Evolutionary conservation across 129 eudicot species (phyloP), one percentile per base, ranked within the genome.

Genomic region (Flaveria ramosissima): DNA sequence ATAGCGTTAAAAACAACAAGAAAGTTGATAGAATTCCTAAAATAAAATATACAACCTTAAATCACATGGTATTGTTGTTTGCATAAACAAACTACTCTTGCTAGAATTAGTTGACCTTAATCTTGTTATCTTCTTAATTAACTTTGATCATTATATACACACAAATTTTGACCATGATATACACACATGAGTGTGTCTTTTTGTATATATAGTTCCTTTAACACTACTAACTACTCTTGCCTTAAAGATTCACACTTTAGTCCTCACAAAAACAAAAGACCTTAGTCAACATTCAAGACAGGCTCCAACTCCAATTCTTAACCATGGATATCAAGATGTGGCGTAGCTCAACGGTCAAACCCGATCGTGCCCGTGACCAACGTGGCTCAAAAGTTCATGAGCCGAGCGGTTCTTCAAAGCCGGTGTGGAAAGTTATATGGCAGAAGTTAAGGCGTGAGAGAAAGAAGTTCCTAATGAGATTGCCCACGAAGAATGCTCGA

Each of bases 391-490:
- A 15, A 36, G 21, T 26, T 11, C 67, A 16, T 21, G 80, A 66
- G 26, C 65, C 66, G 21, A 52, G 53, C 20, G 55, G 50, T 2
- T 84, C 90, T 26, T 88, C 77, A 55, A 65, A 56, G 71, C 27
- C 84, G 19, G 65, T 50, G 45, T 87, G 88, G 88, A 84, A 80
- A 82, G 57, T 71, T 30, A 56, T 84, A 19, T 87, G 92, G 89
- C 80, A 63, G 60, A 87, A 84, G 81, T 70, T 87, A 3, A 72
- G 74, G 60, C 77, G 69, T 10, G 86, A 84, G 77, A 83, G 27
- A 32, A 84, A 76, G 76, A 87, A 79, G 80, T 72, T 87, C 68
- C 46, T 76, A 16, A 32, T 57, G 82, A 45, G 76, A 82, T 23
- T 73, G 52, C 73, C 82, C 48, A 77, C 77, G 5, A 72, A 61